phyloP scores from a whole-genome alignment of 257 asterid genomes.

The Echium plantagineum region DNA sequence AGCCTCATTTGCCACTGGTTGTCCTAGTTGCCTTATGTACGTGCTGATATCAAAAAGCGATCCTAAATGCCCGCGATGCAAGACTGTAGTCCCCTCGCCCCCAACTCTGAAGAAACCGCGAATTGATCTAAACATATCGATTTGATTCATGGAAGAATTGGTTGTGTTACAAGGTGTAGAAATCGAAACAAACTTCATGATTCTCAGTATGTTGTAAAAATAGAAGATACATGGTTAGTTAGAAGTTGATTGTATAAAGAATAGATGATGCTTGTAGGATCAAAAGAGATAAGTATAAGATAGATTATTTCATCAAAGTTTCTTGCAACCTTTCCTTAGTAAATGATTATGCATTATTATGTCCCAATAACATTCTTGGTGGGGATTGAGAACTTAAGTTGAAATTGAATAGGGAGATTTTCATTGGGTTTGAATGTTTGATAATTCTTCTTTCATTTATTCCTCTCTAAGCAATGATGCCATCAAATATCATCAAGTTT shows the following conservation, averaged over 20 bases:
- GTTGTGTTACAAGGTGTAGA: background rate
- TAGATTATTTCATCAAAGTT: background rate
- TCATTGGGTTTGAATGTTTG: too few species aligned
- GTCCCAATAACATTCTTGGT: background rate
- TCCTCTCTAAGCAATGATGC: background rate
- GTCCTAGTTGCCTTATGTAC: constrained; percentile 63
- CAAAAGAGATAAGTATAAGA: too few species aligned
- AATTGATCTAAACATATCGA: constrained; percentile 62
- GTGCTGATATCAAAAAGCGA: constrained; percentile 41
- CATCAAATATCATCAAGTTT: too few species aligned
- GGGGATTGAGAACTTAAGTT: background rate
- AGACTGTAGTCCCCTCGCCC: constrained; percentile 26
- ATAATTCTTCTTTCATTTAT: background rate
- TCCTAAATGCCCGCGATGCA: constrained; percentile 75
- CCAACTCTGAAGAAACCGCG: constrained; percentile 49
- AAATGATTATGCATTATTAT: background rate
- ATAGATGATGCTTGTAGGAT: background rate
- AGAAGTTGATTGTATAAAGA: background rate
- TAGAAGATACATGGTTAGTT: background rate
- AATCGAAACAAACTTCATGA: background rate
- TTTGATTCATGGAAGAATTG: constrained; percentile 20
- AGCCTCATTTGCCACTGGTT: constrained; percentile 53
- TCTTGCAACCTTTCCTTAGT: too few species aligned
- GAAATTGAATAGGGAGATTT: background rate
- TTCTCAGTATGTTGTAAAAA: background rate